Percentiles rank a stretch among this genome's conserved stretches.
Conservation (phyloP, 371 early-diverging fungal genomes). For the Mucor racemosus region DNA sequence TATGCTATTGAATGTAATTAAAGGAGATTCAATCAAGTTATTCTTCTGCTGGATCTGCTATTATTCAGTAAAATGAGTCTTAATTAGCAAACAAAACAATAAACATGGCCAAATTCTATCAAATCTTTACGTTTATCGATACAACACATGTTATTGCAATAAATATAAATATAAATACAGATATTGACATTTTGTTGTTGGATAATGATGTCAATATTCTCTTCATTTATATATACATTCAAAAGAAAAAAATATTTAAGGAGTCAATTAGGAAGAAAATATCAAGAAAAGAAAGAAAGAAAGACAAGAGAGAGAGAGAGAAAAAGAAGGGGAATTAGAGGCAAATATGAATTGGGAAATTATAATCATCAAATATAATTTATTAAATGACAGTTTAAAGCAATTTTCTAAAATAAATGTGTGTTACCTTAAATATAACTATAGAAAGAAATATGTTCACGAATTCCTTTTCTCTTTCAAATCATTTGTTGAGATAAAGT, state of each 20-base stretch:
- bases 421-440: conserved; percentile 2
- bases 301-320: neutral
- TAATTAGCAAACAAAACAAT: neutral
- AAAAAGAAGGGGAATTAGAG: neutral
- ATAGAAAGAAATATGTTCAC: conserved; percentile 7
- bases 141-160: neutral
- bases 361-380: neutral
- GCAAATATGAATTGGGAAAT: too few species aligned
- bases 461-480: neutral
- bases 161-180: neutral
- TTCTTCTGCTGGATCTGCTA: neutral
- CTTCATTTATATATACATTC: neutral
- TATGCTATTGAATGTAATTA: neutral
- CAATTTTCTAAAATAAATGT: neutral
- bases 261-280: neutral
- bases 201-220: neutral
- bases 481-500: neutral
- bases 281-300: neutral
- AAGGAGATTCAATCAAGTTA: neutral
- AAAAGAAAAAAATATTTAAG: neutral
- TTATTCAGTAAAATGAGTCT: neutral
- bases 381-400: conserved; percentile 4
- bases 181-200: neutral
- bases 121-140: neutral
- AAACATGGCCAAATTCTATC: neutral